Percentiles rank a stretch among this genome's conserved stretches.
Evolutionary conservation across 129 eudicot species (phyloP).

Genomic region (Tagetes patula): DNA sequence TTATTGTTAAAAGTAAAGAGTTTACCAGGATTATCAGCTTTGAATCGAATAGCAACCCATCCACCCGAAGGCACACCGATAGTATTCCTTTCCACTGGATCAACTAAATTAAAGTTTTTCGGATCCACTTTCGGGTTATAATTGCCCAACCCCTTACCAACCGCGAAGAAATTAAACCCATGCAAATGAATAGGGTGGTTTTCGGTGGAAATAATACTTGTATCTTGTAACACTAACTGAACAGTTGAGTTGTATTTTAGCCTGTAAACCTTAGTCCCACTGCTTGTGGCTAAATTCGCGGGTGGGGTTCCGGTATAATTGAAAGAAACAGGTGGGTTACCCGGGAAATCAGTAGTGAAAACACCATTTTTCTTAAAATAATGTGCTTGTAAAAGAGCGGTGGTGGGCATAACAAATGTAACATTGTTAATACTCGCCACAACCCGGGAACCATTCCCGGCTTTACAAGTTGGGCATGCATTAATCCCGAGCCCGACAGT

Average conservation of each 20-base stretch:
- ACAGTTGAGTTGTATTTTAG: conserved; percentile 63
- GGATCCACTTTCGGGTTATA: conserved; percentile 59
- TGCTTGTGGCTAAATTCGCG: conserved; percentile 44
- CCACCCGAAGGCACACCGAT: conserved; percentile 88
- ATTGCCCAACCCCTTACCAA: conserved; percentile 76
- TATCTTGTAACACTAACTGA: conserved; percentile 69
- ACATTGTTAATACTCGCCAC: conserved; percentile 72
- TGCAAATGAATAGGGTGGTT: conserved; percentile 83
- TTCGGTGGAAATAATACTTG: conserved; percentile 62
- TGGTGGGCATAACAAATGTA: conserved; percentile 75
- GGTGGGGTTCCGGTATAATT: conserved; percentile 63
- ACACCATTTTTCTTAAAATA: conserved; percentile 59
- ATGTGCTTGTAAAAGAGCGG: conserved; percentile 70
- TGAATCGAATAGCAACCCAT: conserved; percentile 77
- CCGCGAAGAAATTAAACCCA: conserved; percentile 73
- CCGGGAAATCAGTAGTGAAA: conserved; percentile 81
- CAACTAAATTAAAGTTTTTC: conserved; percentile 63
- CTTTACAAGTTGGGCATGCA: conserved; percentile 66
- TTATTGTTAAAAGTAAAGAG: not conserved
- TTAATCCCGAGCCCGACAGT: conserved; percentile 66
- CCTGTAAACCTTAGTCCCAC: conserved; percentile 63
- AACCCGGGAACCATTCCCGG: conserved; percentile 65
- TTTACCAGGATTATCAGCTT: conserved; percentile 86
- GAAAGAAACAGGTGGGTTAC: conserved; percentile 52
- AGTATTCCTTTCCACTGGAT: conserved; percentile 87